Evolutionary conservation across 176 grass and related monocot species (phyloP).

Genomic region (Musa itinerans): DNA sequence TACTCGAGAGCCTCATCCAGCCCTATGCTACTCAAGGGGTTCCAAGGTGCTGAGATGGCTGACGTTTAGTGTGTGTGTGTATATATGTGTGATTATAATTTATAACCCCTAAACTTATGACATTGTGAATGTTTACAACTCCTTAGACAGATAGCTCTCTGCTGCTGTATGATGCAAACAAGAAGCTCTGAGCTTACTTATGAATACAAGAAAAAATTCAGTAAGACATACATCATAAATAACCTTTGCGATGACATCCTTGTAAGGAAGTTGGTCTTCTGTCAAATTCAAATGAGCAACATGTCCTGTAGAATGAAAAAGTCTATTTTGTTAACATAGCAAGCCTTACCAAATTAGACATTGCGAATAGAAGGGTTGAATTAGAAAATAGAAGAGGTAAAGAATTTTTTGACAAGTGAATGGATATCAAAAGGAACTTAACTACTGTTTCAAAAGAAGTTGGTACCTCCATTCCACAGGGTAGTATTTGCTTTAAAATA

Average conservation of each 20-base stretch:
- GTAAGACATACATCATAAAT: slow-evolving; percentile 79
- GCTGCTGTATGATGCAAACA: background rate
- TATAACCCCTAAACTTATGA: background rate
- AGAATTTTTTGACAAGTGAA: slow-evolving; percentile 5
- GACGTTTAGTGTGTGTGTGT: too few relatives aligned
- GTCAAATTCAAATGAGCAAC: slow-evolving; percentile 92
- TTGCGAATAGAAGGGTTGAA: background rate
- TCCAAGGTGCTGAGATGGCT: too few relatives aligned
- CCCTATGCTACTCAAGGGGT: too few relatives aligned
- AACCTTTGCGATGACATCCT: slow-evolving; percentile 79
- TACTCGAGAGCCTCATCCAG: too few relatives aligned
- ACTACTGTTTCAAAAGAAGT: slow-evolving; percentile 99
- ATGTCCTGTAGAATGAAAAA: slow-evolving; percentile 48
- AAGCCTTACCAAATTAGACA: too few relatives aligned
- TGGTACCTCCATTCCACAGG: slow-evolving; percentile 70
- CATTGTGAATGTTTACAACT: background rate
- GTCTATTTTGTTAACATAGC: background rate
- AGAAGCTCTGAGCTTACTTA: background rate
- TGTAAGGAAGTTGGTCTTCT: slow-evolving; percentile 68
- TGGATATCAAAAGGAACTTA: slow-evolving; percentile 25
- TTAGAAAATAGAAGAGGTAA: slow-evolving; percentile 17
- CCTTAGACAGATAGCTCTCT: too few relatives aligned
- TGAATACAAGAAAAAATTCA: background rate
- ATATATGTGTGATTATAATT: background rate
- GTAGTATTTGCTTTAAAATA: slow-evolving; percentile 79